phyloP scores from a whole-genome alignment of 208 protist genomes.

The Crithidia mellificae region DNA sequence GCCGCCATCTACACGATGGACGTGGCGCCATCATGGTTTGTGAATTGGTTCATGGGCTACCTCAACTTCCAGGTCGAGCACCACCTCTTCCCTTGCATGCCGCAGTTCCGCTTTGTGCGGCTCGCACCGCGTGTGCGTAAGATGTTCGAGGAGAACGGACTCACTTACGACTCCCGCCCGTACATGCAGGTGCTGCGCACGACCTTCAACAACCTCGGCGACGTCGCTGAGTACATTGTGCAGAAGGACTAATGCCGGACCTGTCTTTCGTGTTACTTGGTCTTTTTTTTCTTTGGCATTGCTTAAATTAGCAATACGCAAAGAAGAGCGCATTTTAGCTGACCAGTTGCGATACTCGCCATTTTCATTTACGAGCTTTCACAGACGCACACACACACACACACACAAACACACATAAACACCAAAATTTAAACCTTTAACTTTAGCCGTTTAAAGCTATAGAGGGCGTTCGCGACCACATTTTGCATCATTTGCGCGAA shows the following conservation, averaged over 20 bases:
- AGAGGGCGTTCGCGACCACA: too few relatives aligned
- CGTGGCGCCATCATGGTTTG: conserved; percentile 49
- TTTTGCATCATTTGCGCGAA: too few relatives aligned
- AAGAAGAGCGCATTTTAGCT: too few relatives aligned
- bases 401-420: too few relatives aligned
- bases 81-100: conserved; percentile 87
- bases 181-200: conserved; percentile 47
- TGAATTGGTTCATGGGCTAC: conserved; percentile 78
- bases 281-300: conserved; percentile 18
- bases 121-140: conserved; percentile 50
- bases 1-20: conserved; percentile 73
- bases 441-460: too few relatives aligned
- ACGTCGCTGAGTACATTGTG: conserved; percentile 48
- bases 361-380: too few relatives aligned
- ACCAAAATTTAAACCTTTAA: too few relatives aligned
- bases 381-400: too few relatives aligned
- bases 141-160: conserved; percentile 67
- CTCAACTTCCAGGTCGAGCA: conserved; percentile 90
- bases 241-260: conserved; percentile 32
- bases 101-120: conserved; percentile 69
- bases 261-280: too few relatives aligned
- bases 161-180: conserved; percentile 51
- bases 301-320: too few relatives aligned
- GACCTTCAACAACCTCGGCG: conserved; percentile 66
- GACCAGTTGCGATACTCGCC: too few relatives aligned